Evolutionary conservation across 2,329 filamentous ascomycete species (phyloP), one percentile per base, ranked within the genome.

Genomic region (Pyrenophora seminiperda): DNA sequence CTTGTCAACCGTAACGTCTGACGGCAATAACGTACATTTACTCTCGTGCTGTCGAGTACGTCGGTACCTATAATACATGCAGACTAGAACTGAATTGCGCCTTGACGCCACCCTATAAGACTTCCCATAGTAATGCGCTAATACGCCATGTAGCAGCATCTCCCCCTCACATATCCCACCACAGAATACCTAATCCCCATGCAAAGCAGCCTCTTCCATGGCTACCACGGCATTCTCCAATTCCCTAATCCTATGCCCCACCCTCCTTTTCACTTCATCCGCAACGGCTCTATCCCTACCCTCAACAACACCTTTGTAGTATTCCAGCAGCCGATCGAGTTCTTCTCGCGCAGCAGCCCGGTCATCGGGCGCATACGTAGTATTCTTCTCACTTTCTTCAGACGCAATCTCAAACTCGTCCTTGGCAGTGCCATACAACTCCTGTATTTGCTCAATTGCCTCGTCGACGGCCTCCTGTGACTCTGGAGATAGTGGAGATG

Each of bases 351-450:
- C 80, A 18, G 80, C 80, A 14, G 75, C 77, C 4, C 81, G 71
- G 53, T 83, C 81, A 19, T 80, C 80, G 14, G 77, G 73, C 2
- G 81, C 81, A 65, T 83, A 83, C 24, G 81, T 77, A 9, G 79
- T 80, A 49, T 78, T 77, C 68, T 80, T 81, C 55, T 78, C 74
- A 14, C 77, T 80, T 61, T 80, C 78, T 53, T 81, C 79, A 46
- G 74, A 71, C 22, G 78, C 79, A 24, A 80, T 80, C 47, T 81
- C 78, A 59, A 80, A 80, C 65, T 75, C 72, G 58, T 74, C 72
- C 30, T 62, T 67, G 18, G 72, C 72, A 0, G 69, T 73, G 27
- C 65, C 70, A 46, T 74, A 73, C 57, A 74, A 46, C n/a, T 74
- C 72, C 18, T 57, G 56, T 2, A 74, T 72, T 14, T 67, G 56